Evolutionary conservation across 352 stramenopile genomes (phyloP).

Genomic region (Pythium diclinum): DNA sequence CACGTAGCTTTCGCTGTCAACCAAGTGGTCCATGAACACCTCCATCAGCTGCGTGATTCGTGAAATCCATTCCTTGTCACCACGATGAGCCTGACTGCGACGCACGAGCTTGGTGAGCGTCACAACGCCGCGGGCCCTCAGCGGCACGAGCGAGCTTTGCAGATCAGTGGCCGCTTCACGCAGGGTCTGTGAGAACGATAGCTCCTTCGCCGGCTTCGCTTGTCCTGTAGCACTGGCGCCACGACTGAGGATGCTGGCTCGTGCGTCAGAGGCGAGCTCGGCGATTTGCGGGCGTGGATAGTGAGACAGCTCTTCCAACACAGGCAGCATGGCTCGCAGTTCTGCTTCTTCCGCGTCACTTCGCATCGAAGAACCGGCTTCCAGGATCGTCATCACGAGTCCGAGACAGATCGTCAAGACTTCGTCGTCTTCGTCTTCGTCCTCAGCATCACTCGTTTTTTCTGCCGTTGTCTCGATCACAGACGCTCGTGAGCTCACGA

Average conservation of each 20-base stretch:
- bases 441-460: constrained; percentile 22
- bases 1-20: constrained; percentile 80
- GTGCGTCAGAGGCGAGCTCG: constrained; percentile 63
- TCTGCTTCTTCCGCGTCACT: constrained; percentile 52
- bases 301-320: constrained; percentile 55
- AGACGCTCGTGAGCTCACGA: constrained; percentile 22
- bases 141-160: constrained; percentile 54
- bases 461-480: constrained; percentile 17
- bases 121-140: constrained; percentile 73
- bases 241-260: constrained; percentile 63
- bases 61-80: constrained; percentile 42
- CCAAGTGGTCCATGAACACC: constrained; percentile 62
- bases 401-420: constrained; percentile 79
- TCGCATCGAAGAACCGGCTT: constrained; percentile 51
- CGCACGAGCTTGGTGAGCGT: constrained; percentile 75
- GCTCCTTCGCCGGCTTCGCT: constrained; percentile 15
- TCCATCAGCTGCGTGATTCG: constrained; percentile 47
- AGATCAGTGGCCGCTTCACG: constrained; percentile 55
- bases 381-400: constrained; percentile 74
- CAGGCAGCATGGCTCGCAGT: constrained; percentile 55
- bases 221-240: constrained; percentile 6
- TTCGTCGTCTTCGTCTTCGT: constrained; percentile 56
- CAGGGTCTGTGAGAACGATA: constrained; percentile 58
- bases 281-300: constrained; percentile 60
- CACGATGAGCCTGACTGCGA: constrained; percentile 40